Evolutionary conservation across 2,329 filamentous ascomycete genomes (phyloP).

Genomic region (Trichoderma cornu-damae): DNA sequence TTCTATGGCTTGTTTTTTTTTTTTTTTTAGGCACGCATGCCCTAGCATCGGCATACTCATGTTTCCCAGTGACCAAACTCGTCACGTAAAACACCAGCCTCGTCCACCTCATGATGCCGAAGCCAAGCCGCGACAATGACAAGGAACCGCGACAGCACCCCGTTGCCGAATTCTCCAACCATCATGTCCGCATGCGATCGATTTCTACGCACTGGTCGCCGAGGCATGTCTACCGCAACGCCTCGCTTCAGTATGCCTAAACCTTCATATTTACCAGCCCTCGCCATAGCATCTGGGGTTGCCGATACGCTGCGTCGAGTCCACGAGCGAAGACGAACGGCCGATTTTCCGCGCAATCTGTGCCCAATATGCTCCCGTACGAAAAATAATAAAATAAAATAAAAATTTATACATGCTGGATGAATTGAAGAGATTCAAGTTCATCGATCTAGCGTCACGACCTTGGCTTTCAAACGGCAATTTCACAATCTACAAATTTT

Average conservation of each 20-base stretch:
- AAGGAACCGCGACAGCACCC: background rate
- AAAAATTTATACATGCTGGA: no score
- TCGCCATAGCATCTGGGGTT: background rate
- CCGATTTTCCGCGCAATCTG: background rate
- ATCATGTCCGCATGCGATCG: background rate
- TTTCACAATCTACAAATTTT: background rate
- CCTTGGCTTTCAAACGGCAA: no score
- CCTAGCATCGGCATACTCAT: background rate
- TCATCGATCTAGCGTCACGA: no score
- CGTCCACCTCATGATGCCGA: background rate
- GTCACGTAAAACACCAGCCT: background rate
- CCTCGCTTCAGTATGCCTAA: background rate
- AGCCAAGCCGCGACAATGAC: background rate
- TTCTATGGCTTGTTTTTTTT: background rate
- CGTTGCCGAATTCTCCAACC: background rate
- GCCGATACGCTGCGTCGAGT: background rate
- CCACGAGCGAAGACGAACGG: background rate
- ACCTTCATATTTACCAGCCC: background rate
- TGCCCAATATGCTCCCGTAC: background rate
- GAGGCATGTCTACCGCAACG: background rate
- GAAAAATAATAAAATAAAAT: background rate
- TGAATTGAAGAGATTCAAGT: no score
- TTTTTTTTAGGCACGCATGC: background rate
- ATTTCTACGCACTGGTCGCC: background rate
- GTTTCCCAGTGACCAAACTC: background rate